A percentile compares a stretch with the other conserved stretches of the same genome.
These are phyloP conservation scores for Pachysolen tannophilus DNA, from an alignment of 805 yeast species.

Conservation along the genomic window DNA sequence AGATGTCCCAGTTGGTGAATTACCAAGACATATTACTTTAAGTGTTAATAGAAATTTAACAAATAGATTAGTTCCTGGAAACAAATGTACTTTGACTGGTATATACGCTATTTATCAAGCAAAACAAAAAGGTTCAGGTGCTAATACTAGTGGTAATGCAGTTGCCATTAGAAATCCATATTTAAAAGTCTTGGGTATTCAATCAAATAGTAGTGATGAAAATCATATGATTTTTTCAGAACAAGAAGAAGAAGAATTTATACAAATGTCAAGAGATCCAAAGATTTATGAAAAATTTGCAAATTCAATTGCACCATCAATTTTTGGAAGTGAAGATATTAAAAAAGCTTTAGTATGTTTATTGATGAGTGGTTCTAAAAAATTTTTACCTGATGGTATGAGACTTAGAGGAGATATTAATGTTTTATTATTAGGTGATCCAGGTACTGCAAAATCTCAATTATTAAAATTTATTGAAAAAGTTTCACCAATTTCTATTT, in stretches of 20 bases:
- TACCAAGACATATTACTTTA: conserved; percentile 88
- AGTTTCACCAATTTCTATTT: conserved; percentile 88
- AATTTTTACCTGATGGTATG: conserved; percentile 91
- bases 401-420: conserved; percentile 95
- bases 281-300: conserved; percentile 81
- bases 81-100: conserved; percentile 86
- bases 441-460: conserved; percentile 99
- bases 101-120: conserved; percentile 87
- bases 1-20: conserved; percentile 97
- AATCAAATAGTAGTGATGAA: conserved; percentile 65
- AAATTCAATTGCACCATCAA: conserved; percentile 90
- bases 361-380: conserved; percentile 90
- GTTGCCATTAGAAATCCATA: conserved; percentile 95
- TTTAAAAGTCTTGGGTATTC: conserved; percentile 77
- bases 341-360: conserved; percentile 90
- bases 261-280: conserved; percentile 73
- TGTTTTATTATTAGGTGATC: conserved; percentile 90
- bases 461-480: conserved; percentile 91
- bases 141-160: conserved; percentile 33
- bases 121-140: conserved; percentile 43
- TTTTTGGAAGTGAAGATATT: conserved; percentile 88
- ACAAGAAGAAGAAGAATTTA: conserved; percentile 89
- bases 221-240: conserved; percentile 62
- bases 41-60: conserved; percentile 87
- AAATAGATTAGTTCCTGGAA: conserved; percentile 90